Base-by-base conservation (phyloP, 805 yeast genomes). In the Zygoascus bituminiphila region DNA sequence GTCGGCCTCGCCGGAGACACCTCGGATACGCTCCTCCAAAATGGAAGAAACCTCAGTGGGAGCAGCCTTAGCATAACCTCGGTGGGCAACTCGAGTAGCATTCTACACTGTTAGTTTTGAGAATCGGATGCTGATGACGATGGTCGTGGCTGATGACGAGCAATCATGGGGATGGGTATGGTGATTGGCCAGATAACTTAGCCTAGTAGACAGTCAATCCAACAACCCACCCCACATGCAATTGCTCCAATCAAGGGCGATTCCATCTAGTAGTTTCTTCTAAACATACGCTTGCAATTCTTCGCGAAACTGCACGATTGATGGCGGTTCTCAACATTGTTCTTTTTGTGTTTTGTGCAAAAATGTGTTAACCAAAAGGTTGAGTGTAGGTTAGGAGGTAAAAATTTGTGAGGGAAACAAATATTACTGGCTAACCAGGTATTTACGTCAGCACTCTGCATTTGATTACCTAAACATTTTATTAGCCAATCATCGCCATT, bases 31-130 rank as follows among this genome's bases (percentile, higher is more conserved):
- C 75, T 93, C 96, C 79, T 93, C 98, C 69, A 93, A 82, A 77
- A 93, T 93, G 54, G 98, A 88, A 62, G 98, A 89, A 61, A 93
- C 98, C 79, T 93, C 99, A 62, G 98, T 93, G 71, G 99, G 98
- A 64, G 95, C 88, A 68, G 98, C 93, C 82, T 93, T 93, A 61
- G 93, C 89, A 71, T 80, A 87, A 75, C 95, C 82, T 69, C 88
- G 82, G 19, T 21, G 24, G 8, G 36, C 31, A 25, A 46, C 44
- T n/a, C 44, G 44, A 36, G 39, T 2, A 36, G 39, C 39, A 20
- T 36, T 36, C 39, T 36, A 36, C 7, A 19, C 20, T 15, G 33
- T 29, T 29, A 29, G 33, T 7, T n/a, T n/a, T n/a, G n/a, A n/a
- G n/a, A n/a, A n/a, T n/a, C n/a, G n/a, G n/a, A n/a, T n/a, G n/a